A percentile compares a stretch with the other conserved stretches of the same genome.
Evolutionary conservation across 768 basidiomycete species (phyloP).

Genomic region (Cubamyces sp.): DNA sequence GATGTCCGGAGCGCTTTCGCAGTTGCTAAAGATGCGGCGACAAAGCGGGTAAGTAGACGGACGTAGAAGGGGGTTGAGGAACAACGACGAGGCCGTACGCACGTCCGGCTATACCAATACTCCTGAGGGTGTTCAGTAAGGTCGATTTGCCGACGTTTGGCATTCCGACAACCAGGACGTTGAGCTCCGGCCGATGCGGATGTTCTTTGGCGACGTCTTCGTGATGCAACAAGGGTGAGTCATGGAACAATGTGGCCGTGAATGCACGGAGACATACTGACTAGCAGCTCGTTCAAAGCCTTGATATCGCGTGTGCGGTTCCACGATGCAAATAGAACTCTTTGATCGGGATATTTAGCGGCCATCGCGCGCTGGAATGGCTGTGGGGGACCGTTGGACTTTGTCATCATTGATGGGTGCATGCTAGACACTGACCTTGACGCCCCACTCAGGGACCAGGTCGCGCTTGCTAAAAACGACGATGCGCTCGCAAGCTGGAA

Average conservation of each 20-base stretch:
- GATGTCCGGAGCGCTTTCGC: slow-evolving; percentile 92
- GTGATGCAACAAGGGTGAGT: slow-evolving; percentile 4
- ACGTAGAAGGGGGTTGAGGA: not conserved
- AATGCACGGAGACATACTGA: slow-evolving; percentile 58
- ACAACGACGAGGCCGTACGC: slow-evolving; percentile 49
- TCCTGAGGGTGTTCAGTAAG: slow-evolving; percentile 85
- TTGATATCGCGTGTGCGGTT: slow-evolving; percentile 68
- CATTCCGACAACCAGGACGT: slow-evolving; percentile 96
- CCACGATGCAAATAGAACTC: slow-evolving; percentile 72
- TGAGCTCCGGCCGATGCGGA: slow-evolving; percentile 74
- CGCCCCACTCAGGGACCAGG: slow-evolving; percentile 85
- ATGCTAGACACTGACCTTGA: slow-evolving; percentile 60
- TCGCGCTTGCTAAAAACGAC: slow-evolving; percentile 95
- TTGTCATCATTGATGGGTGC: slow-evolving; percentile 2
- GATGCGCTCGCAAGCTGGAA: slow-evolving; percentile 71
- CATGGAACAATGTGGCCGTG: not conserved
- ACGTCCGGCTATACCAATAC: slow-evolving; percentile 88
- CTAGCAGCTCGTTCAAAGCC: slow-evolving; percentile 64
- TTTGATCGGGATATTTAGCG: slow-evolving; percentile 70
- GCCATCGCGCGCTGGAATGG: slow-evolving; percentile 78
- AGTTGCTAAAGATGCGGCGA: slow-evolving; percentile 48
- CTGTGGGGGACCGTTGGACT: slow-evolving; percentile 40
- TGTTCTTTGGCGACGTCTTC: slow-evolving; percentile 71
- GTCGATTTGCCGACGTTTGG: slow-evolving; percentile 99
- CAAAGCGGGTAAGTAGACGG: not conserved